Percentiles rank a stretch among this genome's conserved stretches.
phyloP scores from a whole-genome alignment of 2,329 filamentous ascomycete genomes.

The Akanthomyces dipterigenus region DNA sequence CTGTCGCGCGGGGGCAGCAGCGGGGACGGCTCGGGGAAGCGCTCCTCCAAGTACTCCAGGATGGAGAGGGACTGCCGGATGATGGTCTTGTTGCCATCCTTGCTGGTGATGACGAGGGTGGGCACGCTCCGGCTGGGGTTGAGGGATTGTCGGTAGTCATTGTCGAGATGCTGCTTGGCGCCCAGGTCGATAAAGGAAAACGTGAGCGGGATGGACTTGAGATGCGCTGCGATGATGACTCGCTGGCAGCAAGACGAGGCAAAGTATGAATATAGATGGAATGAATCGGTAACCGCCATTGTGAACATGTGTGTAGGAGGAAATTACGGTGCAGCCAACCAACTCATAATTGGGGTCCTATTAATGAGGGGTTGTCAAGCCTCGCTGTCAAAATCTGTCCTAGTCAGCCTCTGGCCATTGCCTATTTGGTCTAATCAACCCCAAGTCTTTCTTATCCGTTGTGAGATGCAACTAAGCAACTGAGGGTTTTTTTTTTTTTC shows the following conservation, averaged over 20 bases:
- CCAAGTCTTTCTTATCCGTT: too few relatives aligned
- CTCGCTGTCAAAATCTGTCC: too few relatives aligned
- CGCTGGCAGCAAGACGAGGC: conserved; percentile 6
- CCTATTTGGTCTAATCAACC: too few relatives aligned
- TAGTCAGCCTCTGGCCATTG: too few relatives aligned
- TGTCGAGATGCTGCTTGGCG: neutral
- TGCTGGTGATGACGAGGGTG: neutral
- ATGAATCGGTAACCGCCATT: neutral
- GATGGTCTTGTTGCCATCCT: neutral
- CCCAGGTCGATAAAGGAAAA: neutral
- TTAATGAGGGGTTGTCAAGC: too few relatives aligned
- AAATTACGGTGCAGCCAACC: too few relatives aligned
- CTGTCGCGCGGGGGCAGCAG: neutral
- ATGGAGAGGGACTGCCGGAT: conserved; percentile 4
- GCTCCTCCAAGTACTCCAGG: conserved; percentile 10
- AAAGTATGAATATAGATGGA: conserved; percentile 2
- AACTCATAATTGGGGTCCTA: too few relatives aligned
- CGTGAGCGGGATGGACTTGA: conserved; percentile 7
- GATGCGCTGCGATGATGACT: conserved; percentile 9
- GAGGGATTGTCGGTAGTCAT: neutral
- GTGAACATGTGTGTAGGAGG: neutral
- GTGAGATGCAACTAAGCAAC: too few relatives aligned
- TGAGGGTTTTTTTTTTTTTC: too few relatives aligned
- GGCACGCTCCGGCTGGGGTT: conserved; percentile 6
- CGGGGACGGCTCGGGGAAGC: neutral